Base-by-base conservation (phyloP, 441 rosid genomes). In the Daphne laureola region DNA sequence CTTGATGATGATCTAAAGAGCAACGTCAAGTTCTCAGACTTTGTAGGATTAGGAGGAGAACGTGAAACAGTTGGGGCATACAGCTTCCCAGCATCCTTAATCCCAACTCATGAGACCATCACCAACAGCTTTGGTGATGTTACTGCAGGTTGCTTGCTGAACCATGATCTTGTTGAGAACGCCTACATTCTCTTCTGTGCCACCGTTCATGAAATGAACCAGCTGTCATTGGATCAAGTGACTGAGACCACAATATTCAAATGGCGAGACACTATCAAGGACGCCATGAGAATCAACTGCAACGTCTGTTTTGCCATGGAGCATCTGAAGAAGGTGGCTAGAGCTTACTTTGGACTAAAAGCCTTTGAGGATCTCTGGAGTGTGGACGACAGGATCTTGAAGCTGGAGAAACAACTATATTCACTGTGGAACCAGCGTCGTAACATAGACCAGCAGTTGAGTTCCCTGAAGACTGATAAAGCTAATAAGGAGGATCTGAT, bases 191-290 rank as follows among this genome's bases (percentile, higher is more conserved):
- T 50, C 16, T 49, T 49, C n/a, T 26, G 56, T 31, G 49, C 63
- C 14, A 44, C 43, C 12, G 35, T 59, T 11, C 17, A 12, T 3
- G 63, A 59, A 55, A 59, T 59, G 63, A 26, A 49, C 14, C 43
- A 50, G 8, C 16, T 49, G 1, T 1, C 43, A 13, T 55, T 59
- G 11, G n/a, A 26, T 43, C 14, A 59, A 26, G 49, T 59, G 1
- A 50, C 55, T 0, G 35, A 50, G 27, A 36, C 14, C 16, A 49
- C 27, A 17, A 12, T 59, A 43, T 44, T 59, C 27, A 43, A 25
- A 17, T 59, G 63, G 63, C 43, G 63, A 8, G 63, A 59, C n/a
- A 55, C 63, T 0, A 59, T 59, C 54, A 59, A 59, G 41, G 63
- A 49, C 16, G 63, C 63, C 12, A 43, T 25, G 40, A 25, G 49